phyloP scores from a whole-genome alignment of 2,329 filamentous ascomycete genomes.

The Aspergillus pseudoglaucus region DNA sequence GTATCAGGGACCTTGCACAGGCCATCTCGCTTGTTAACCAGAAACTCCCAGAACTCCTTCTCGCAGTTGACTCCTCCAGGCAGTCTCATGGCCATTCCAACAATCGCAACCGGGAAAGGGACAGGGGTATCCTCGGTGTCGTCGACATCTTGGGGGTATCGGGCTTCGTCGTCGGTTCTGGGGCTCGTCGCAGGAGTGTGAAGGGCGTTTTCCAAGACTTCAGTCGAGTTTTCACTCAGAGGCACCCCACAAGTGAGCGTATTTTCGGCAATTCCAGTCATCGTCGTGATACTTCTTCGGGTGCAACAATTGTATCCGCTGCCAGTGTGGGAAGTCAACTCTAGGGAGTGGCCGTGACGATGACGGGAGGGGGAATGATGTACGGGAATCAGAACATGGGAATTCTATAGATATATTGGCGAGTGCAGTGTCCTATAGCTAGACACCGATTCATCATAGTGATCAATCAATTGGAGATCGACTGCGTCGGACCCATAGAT shows the following conservation, averaged over 20 bases:
- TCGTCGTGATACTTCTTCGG: not conserved
- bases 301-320: not conserved
- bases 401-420: too few relatives aligned
- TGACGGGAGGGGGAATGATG: not conserved
- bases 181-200: not conserved
- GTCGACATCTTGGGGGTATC: not conserved
- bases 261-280: not conserved
- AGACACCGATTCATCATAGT: too few relatives aligned
- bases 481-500: too few relatives aligned
- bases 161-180: not conserved
- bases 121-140: not conserved
- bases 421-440: too few relatives aligned
- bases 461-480: too few relatives aligned
- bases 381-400: not conserved
- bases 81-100: slow-evolving; percentile 13
- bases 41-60: slow-evolving; percentile 10
- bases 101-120: slow-evolving; percentile 5
- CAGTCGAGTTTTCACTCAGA: not conserved
- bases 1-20: slow-evolving; percentile 12
- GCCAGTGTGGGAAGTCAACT: not conserved
- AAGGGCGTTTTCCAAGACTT: not conserved
- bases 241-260: not conserved
- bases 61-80: slow-evolving; percentile 8
- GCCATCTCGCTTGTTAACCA: slow-evolving; percentile 9
- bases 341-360: not conserved